phyloP scores from a whole-genome alignment of 331 rosid genomes.

The Malus hybrid region DNA sequence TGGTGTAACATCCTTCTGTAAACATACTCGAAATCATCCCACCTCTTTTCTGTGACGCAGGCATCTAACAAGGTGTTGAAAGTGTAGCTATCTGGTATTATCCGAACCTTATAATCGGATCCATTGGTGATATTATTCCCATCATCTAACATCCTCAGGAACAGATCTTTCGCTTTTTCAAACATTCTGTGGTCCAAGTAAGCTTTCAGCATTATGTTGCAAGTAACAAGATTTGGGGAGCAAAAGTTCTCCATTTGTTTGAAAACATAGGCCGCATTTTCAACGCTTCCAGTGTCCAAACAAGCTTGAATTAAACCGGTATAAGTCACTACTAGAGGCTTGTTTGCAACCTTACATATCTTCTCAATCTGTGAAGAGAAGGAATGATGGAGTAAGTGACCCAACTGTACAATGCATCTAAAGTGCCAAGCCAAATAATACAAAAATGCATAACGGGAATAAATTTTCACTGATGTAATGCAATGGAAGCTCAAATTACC shows the following conservation, averaged over 20 bases:
- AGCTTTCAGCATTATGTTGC: slow-evolving; percentile 75
- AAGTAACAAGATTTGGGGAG: slow-evolving; percentile 82
- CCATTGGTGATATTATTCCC: slow-evolving; percentile 23
- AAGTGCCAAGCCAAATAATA: background rate
- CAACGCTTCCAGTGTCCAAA: slow-evolving; percentile 50
- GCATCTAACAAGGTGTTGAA: slow-evolving; percentile 78
- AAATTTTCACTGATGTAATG: background rate
- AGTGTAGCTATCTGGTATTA: slow-evolving; percentile 69
- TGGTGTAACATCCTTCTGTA: slow-evolving; percentile 56
- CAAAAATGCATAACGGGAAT: background rate
- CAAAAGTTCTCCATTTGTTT: slow-evolving; percentile 66
- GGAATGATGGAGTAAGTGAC: slow-evolving; percentile 14
- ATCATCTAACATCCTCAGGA: slow-evolving; percentile 53
- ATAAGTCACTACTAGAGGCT: slow-evolving; percentile 92
- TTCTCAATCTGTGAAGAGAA: slow-evolving; percentile 62
- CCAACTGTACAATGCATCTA: slow-evolving; percentile 9
- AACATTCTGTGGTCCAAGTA: slow-evolving; percentile 63
- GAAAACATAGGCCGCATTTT: slow-evolving; percentile 62
- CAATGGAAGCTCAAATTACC: slow-evolving; percentile 32
- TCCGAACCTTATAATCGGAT: slow-evolving; percentile 40
- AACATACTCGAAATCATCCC: slow-evolving; percentile 60
- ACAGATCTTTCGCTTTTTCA: slow-evolving; percentile 59
- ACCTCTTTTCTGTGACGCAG: slow-evolving; percentile 45
- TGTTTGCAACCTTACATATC: slow-evolving; percentile 86
- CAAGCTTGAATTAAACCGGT: slow-evolving; percentile 93